Conservation (phyloP, 2,329 filamentous ascomycete species). For the Hypoxylon sp. region DNA sequence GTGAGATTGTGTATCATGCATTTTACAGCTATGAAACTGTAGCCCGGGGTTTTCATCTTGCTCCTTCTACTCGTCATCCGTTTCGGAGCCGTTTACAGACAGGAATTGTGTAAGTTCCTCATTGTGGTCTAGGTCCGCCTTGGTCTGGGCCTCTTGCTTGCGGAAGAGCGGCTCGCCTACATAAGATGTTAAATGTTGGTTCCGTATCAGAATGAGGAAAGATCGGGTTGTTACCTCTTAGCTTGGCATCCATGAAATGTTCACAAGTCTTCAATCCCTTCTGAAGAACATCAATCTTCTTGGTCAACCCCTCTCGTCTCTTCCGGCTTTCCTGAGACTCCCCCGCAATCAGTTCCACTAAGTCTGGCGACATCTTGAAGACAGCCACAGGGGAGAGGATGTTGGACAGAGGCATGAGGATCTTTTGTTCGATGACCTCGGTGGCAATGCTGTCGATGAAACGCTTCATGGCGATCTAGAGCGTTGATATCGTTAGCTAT, state of each 20-base stretch:
- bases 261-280: slow-evolving; percentile 56
- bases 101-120: slow-evolving; percentile 4
- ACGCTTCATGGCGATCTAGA: slow-evolving; percentile 59
- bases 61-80: background rate
- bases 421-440: slow-evolving; percentile 58
- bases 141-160: background rate
- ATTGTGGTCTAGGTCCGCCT: slow-evolving; percentile 6
- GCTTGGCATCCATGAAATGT: slow-evolving; percentile 49
- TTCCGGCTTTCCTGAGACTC: slow-evolving; percentile 57
- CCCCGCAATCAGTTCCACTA: slow-evolving; percentile 57
- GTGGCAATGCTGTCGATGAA: slow-evolving; percentile 60
- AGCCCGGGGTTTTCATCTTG: background rate
- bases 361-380: slow-evolving; percentile 53
- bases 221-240: slow-evolving; percentile 35
- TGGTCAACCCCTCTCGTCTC: slow-evolving; percentile 54
- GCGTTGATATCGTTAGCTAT: slow-evolving; percentile 6
- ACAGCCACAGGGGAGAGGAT: slow-evolving; percentile 59
- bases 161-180: slow-evolving; percentile 1
- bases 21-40: background rate
- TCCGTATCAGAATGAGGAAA: background rate
- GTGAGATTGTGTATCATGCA: background rate
- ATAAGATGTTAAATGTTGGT: background rate
- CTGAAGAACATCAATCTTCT: slow-evolving; percentile 55
- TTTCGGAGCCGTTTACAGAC: slow-evolving; percentile 4
- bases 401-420: slow-evolving; percentile 53